Evolutionary conservation across 2,329 filamentous ascomycete species (phyloP), one percentile per base, ranked within the genome.

Genomic region (Fusarium sp.): DNA sequence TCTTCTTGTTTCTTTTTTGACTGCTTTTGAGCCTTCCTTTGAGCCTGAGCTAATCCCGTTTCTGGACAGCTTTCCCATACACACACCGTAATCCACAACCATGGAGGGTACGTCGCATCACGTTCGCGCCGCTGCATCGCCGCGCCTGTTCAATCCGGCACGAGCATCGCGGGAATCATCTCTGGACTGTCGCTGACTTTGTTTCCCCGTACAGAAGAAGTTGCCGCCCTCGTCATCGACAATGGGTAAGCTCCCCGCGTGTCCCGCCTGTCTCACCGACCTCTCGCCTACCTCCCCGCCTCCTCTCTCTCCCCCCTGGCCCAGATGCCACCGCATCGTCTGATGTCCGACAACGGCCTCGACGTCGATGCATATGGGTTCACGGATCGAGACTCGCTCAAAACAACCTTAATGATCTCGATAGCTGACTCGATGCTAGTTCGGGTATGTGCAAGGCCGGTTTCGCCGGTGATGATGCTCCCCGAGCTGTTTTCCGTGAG

Each of bases 381-480:
- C 54, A 46, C 40, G 49, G 40, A 49, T 50, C 18, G 7, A 55
- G 38, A 63, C 33, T 59, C 29, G 62, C 59, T n/a, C 59, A 50
- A 20, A 16, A 34, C 18, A 57, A 50, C 49, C 11, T 14, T 53
- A 34, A 49, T 8, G 58, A 49, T 16, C 16, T 31, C 44, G 27
- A 62, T 53, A 62, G 73, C 84, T 86, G 74, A 86, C 80, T 69
- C 74, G 62, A 75, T 65, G 79, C 72, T 83, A 98, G 95, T 91
- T 98, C 96, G 86, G 96, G 96, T 90, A 98, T 99, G 96, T 99
- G 96, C 89, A 99, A 99, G 90, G 96, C 96, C 91, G 96, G 96
- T 94, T 99, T 99, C 87, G 96, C 96, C 89, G 96, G 96, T 93
- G 96, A 99, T 83, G 96, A 99, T 92, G 96, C 96, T 86, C 96